Base-by-base conservation (phyloP, 495 filamentous ascomycete species). In the Penicillium desertorum region DNA sequence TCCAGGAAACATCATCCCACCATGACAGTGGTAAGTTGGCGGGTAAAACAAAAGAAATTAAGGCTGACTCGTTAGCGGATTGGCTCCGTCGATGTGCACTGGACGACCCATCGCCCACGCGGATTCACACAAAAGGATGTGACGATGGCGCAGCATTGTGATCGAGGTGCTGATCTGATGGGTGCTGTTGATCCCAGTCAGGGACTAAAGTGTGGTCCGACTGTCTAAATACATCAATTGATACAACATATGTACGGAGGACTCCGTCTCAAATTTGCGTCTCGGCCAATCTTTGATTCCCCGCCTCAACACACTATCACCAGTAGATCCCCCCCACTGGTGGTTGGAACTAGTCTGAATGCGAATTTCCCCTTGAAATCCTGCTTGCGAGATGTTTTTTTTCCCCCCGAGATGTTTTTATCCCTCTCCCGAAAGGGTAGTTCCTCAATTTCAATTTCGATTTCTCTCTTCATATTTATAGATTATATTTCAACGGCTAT, bases 91-190 rank as follows among this genome's bases (percentile, higher is more conserved):
- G 68, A 75, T 56, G 69, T 80, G 53, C 74, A 79, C 67, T 91
- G 87, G 89, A 91, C 88, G 11, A 91, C 89, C 17, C 88, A 92
- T 71, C 76, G 76, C 44, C 87, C 86, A 9, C 75, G 78, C 20
- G 88, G 89, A n/a, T 76, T 92, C n/a, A 86, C 86, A 0, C 57
- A 72, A 23, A 86, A 86, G 59, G 89, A 92, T 63, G 68, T 87
- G 37, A 66, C 77, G 16, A 79, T 91, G 71, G 89, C 89, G 1
- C 69, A 67, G 41, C 78, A 82, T 56, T 91, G 89, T 69, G 88
- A 91, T 66, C 64, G 79, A 53, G 76, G 83, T 27, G 76, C 76
- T 45, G 70, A 60, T 25, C 44, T 71, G 52, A 71, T 78, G 60
- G 73, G 76, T 8, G 67, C 68, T 0, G 76, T 78, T 41, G 68